Base-by-base conservation (phyloP, 1,284 basidiomycete genomes). In the Caloboletus firmus region DNA sequence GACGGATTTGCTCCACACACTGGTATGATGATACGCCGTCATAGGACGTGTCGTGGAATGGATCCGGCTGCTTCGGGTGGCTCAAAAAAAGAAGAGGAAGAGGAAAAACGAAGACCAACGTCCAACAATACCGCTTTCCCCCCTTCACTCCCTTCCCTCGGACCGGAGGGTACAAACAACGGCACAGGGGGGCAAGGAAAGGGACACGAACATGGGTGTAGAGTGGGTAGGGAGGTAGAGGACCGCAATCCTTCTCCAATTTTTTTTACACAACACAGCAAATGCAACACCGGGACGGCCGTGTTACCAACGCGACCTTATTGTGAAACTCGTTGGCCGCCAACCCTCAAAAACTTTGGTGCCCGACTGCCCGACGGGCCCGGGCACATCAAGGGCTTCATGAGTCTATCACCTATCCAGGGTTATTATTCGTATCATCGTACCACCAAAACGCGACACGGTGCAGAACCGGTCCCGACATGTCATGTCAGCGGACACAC, bases 381-480 rank as follows among this genome's bases (percentile, higher is more conserved):
- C 44, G 15, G 10, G 9, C 24, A 10, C 45, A 17, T 42, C 35
- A 20, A 35, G 15, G 4, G 22, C 10, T 18, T 22, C 40, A 34
- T 8, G 12, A 43, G 8, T 13, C 13, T 7, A 10, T 18, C 42
- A 28, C 18, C 18, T 10, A 18, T 31, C 12, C 42, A 32, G 28
- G 26, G 42, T n/a, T 26, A 13, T 13, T 32, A 4, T 31, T 18
- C 42, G n/a, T n/a, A 43, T 43, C 20, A 10, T 18, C 7, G 34
- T 11, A 11, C 18, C 18, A 4, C 26, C 24, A 28, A 4, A 46
- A 18, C 5, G 42, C 18, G 13, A 47, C 5, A 12, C 4, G 5
- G 43, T 40, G 3, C 17, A 39, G 9, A 15, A 49, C 24, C 37
- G 37, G 51, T 1, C 12, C 62, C 42, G 52, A 41, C 47, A 39